These are phyloP conservation scores for Lasiosphaeriaceae sp. DNA, from an alignment of 495 filamentous ascomycete species.

Conservation along the genomic window DNA sequence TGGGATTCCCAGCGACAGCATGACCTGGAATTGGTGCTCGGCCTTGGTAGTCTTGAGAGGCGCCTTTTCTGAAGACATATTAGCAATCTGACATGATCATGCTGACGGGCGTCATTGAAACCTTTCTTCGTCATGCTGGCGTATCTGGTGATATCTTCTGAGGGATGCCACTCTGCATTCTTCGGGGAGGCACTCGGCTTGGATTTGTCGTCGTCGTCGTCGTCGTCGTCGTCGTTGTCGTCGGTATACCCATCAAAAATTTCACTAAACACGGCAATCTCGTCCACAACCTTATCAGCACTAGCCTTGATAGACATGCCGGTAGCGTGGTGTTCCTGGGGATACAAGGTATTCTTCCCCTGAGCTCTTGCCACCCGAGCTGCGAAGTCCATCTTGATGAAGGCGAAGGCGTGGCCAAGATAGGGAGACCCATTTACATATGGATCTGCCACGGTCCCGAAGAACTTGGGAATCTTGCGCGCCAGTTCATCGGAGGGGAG, in stretches of 20 bases:
- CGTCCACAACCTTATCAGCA: constrained; percentile 87
- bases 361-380: constrained; percentile 81
- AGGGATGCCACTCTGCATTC: constrained; percentile 2
- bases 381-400: constrained; percentile 84
- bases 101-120: too few relatives aligned
- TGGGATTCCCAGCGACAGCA: constrained; percentile 73
- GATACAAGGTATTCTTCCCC: constrained; percentile 81
- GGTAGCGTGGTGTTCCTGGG: constrained; percentile 90
- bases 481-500: constrained; percentile 69
- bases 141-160: constrained; percentile 82
- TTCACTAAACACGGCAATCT: constrained; percentile 82
- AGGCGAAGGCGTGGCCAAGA: constrained; percentile 80
- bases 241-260: constrained; percentile 76
- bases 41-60: constrained; percentile 85
- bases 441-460: constrained; percentile 80
- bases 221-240: constrained; percentile 39
- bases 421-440: constrained; percentile 94
- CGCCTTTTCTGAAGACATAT: too few relatives aligned
- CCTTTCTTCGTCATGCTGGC: constrained; percentile 90
- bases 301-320: constrained; percentile 98
- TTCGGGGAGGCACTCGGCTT: constrained; percentile 31
- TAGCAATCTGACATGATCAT: too few relatives aligned
- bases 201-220: constrained; percentile 9
- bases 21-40: constrained; percentile 54
- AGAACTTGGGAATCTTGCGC: constrained; percentile 80